Evolutionary conservation across 139 green algal species (phyloP), one percentile per base, ranked within the genome.

Genomic region (Eudorina sp.): DNA sequence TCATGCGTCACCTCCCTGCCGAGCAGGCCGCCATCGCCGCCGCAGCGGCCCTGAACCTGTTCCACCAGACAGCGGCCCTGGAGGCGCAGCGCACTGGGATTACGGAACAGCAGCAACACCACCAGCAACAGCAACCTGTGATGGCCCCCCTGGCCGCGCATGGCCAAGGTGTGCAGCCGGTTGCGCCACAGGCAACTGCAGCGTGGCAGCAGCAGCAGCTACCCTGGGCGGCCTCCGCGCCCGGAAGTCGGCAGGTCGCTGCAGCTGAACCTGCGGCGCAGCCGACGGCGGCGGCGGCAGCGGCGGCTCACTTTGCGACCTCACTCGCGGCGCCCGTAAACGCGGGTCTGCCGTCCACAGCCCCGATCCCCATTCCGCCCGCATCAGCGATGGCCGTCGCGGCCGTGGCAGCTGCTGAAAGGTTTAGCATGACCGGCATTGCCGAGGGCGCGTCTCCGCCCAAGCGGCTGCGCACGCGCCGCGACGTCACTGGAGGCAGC

Each of bases 11-110:
- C 46, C 19, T 87, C 45, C 64, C 81, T 31, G 31, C 64, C 6
- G 81, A 87, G 64, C 81, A 87, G 46, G 81, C 81, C 9, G 64
- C 64, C 45, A 69, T 79, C 18, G 64, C 64, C 45, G 81, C 81
- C 18, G 62, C 29, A 3, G 81, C 81, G 7, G 64, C 64, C n/a
- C 81, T 87, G 3, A 66, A 31, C 31, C 46, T 87, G 21, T 87
- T 87, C 62, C 45, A 78, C 29, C 51, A 74, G 23, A 83, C 73
- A 14, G 73, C 73, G 46, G 73, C 73, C 27, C 8, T 43, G 8
- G 70, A 79, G 70, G 70, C 70, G 13, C 70, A 79, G 14, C 40
- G 73, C 43, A 27, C 70, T 25, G 40, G 25, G 70, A 41, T 36
- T 4, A 8, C 36, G 36, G 19, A 48, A 23, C 69, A 79, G 70